Conservation (phyloP, 495 filamentous ascomycete genomes). For the Podospora pseudopauciseta region DNA sequence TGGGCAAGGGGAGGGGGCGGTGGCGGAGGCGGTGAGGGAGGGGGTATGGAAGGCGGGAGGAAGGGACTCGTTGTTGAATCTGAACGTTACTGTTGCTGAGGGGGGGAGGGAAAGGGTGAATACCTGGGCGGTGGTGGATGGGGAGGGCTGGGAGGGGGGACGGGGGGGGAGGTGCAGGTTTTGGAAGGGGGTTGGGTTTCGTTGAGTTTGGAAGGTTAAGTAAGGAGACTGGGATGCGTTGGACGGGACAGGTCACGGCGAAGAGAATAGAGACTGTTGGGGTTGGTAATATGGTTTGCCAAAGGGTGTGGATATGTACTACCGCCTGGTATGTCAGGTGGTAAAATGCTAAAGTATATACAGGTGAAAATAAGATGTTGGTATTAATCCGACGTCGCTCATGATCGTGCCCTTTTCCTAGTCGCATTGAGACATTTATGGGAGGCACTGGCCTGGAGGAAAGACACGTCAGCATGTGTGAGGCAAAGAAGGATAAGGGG, state of each 20-base stretch:
- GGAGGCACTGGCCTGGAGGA: constrained; percentile 15
- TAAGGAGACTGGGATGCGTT: no score
- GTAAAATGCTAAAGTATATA: constrained; percentile 7
- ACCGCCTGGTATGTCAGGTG: background rate
- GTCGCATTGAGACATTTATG: background rate
- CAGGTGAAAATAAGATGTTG: background rate
- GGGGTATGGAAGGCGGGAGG: background rate
- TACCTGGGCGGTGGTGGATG: background rate
- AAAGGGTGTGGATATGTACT: background rate
- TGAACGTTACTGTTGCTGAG: background rate
- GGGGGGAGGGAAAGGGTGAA: background rate
- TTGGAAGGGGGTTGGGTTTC: background rate
- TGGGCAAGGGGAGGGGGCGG: background rate
- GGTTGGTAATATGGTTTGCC: background rate
- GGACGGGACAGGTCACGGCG: background rate
- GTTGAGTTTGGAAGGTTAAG: background rate
- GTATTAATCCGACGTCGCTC: background rate
- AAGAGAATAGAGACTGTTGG: background rate
- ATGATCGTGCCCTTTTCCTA: background rate
- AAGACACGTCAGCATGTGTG: background rate
- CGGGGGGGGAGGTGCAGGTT: background rate
- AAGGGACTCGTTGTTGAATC: background rate
- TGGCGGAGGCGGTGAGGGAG: background rate
- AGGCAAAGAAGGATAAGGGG: background rate
- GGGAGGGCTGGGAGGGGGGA: background rate